phyloP scores from a whole-genome alignment of 2,329 filamentous ascomycete species.

The Phyllosticta citrichinensis region DNA sequence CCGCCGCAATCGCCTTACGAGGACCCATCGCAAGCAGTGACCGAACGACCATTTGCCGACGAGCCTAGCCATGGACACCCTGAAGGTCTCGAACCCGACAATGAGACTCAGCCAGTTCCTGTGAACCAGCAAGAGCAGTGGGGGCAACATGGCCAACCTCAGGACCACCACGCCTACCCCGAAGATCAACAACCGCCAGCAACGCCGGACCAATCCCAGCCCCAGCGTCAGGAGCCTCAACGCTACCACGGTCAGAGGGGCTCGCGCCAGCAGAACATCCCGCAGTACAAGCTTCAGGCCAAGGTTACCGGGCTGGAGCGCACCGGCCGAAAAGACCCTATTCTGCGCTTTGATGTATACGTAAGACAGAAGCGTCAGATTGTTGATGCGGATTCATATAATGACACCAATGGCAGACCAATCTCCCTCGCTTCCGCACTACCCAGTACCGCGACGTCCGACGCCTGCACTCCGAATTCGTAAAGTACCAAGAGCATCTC shows the following conservation, averaged over 20 bases:
- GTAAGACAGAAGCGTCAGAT: constrained; percentile 43
- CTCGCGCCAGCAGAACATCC: constrained; percentile 40
- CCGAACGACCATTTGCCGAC: constrained; percentile 10
- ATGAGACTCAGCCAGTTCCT: constrained; percentile 29
- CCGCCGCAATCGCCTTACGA: constrained; percentile 31
- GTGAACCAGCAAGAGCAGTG: constrained; percentile 27
- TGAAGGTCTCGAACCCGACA: constrained; percentile 17
- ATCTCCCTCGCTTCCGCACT: constrained; percentile 94
- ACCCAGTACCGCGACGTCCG: constrained; percentile 97
- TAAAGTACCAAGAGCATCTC: constrained; percentile 90
- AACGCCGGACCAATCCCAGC: constrained; percentile 22
- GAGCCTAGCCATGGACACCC: constrained; percentile 2
- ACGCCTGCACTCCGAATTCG: constrained; percentile 88
- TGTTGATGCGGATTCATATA: not conserved
- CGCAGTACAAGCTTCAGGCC: constrained; percentile 76
- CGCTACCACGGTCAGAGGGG: constrained; percentile 35
- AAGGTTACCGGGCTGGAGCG: constrained; percentile 92
- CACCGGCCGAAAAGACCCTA: constrained; percentile 89
- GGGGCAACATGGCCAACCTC: constrained; percentile 23
- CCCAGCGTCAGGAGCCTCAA: constrained; percentile 33
- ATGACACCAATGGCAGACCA: constrained; percentile 54
- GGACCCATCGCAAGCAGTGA: constrained; percentile 11
- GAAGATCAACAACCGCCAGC: constrained; percentile 27
- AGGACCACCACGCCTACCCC: constrained; percentile 23
- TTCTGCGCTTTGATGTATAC: constrained; percentile 91